Conservation (phyloP, 805 yeast species). For the Millerago galiae region DNA sequence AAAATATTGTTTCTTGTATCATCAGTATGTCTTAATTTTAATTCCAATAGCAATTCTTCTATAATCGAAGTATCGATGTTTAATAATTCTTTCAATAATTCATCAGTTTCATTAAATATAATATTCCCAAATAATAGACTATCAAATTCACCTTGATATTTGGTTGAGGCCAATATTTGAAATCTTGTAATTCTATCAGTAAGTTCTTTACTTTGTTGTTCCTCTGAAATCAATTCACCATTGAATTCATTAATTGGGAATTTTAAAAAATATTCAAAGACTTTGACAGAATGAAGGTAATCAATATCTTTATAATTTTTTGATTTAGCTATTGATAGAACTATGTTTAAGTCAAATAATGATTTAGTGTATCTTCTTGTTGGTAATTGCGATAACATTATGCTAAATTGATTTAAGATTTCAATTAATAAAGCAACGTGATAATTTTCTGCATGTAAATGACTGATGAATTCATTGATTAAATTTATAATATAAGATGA, state of each 20-base stretch:
- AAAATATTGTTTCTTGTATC: not conserved
- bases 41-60: not conserved
- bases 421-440: not conserved
- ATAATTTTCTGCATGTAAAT: not conserved
- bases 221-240: conserved; percentile 23
- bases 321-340: not conserved
- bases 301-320: not conserved
- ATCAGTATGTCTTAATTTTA: not conserved
- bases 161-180: conserved; percentile 19
- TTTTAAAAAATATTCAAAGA: conserved; percentile 23
- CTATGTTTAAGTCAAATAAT: conserved; percentile 23
- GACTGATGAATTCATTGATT: not conserved
- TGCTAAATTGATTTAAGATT: conserved; percentile 22
- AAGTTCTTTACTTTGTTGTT: conserved; percentile 9
- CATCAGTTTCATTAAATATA: not conserved
- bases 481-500: conserved; percentile 3
- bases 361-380: conserved; percentile 32
- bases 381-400: conserved; percentile 33
- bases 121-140: not conserved
- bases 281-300: not conserved
- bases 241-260: conserved; percentile 39
- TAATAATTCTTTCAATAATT: not conserved
- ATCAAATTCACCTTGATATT: conserved; percentile 16
- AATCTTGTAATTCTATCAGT: conserved; percentile 14
- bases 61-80: not conserved